These are phyloP conservation scores for Cyclotella sp. DNA, from an alignment of 108 stramenopile species.

Conservation along the genomic window DNA sequence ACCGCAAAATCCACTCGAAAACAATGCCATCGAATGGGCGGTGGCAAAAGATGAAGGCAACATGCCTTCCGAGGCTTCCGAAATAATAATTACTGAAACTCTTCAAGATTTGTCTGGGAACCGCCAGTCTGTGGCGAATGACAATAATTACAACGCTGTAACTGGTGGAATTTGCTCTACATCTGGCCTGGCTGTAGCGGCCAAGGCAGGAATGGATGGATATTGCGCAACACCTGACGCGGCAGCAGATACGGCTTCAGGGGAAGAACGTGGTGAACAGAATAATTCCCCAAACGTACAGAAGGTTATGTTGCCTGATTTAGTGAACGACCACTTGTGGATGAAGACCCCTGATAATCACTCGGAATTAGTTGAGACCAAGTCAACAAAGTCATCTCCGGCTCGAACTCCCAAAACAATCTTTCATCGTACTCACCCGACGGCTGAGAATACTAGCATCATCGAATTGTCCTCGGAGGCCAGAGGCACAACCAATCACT, in stretches of 20 bases:
- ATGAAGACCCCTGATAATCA: not conserved
- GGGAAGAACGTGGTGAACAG: too few relatives aligned
- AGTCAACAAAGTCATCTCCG: not conserved
- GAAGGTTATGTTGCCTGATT: not conserved
- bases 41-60: not conserved
- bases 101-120: not conserved
- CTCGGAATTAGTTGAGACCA: not conserved
- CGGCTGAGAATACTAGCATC: not conserved
- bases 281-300: too few relatives aligned
- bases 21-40: too few relatives aligned
- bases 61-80: not conserved
- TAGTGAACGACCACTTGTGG: not conserved
- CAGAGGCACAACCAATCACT: too few relatives aligned
- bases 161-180: not conserved
- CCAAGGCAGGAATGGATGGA: not conserved
- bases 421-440: constrained; percentile 6
- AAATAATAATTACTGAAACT: not conserved
- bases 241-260: not conserved
- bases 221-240: not conserved
- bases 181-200: not conserved
- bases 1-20: too few relatives aligned
- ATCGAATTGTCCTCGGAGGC: too few relatives aligned
- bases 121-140: not conserved
- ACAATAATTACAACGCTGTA: not conserved
- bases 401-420: not conserved